Base-by-base conservation (phyloP, 306 rosid species). In the Castanopsis chinensis region DNA sequence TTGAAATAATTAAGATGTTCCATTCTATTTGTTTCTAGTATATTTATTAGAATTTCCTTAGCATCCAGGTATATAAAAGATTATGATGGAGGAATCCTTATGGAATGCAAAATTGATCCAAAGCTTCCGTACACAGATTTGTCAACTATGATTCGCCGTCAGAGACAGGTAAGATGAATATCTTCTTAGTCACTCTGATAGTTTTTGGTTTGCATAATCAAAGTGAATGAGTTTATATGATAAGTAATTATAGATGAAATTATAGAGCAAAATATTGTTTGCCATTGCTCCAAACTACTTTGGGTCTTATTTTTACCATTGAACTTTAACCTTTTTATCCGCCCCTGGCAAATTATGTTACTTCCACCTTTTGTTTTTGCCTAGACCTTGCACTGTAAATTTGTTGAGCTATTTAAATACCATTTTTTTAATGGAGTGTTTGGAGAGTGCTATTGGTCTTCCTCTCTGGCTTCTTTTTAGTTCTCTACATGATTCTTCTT, bases 91-190 rank as follows among this genome's bases (percentile, higher is more conserved):
- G 99, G 96, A 68, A 89, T 92, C 73, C 94, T 95, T 60, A 92
- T 95, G 99, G 99, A 95, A 85, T 95, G 97, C 91, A 95, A 84
- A 90, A 93, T 95, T 74, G 98, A 95, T 86, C 99, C 89, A 61
- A 95, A 91, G 84, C 96, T 95, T 64, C 96, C 98, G 18, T 92
- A 92, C 85, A 92, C 91, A 35, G 99, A 95, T 83, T 83, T 95
- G 76, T 92, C 98, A 76, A 86, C 97, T 73, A 95, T 95, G 99
- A 86, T 95, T 83, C 96, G 94, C 70, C 92, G 92, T 63, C 99
- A 95, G 86, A 89, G 99, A 76, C 94, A 86, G 97, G 99, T 92
- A 86, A 81, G 78, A 17, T 77, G 23, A 59, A 72, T 52, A 43
- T 76, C 59, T 69, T 32, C 27, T 65, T 70, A 41, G 67, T 58